A percentile compares a stretch with the other conserved stretches of the same genome.
These are phyloP conservation scores for Dictyophora rubrovolvata DNA, from an alignment of 768 basidiomycete genomes.

Conservation along the genomic window DNA sequence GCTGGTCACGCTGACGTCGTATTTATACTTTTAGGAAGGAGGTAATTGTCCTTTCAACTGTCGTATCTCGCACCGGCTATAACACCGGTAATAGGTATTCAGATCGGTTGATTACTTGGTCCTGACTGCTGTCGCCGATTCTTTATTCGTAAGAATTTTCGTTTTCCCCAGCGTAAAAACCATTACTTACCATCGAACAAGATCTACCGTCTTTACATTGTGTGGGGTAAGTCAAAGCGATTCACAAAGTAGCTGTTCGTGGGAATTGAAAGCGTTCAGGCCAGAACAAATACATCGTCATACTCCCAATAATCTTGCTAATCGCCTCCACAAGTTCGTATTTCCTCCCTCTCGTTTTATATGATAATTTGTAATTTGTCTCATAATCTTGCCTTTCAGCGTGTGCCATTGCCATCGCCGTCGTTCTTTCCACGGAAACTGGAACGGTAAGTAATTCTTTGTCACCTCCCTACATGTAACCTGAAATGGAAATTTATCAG, in stretches of 20 bases:
- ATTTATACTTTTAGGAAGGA: background rate
- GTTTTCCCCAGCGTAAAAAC: background rate
- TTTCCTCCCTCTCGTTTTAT: background rate
- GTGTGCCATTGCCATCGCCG: background rate
- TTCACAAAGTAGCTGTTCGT: background rate
- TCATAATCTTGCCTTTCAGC: background rate
- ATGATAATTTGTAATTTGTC: background rate
- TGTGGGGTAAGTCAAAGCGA: background rate
- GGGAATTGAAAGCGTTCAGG: background rate
- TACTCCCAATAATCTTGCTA: background rate
- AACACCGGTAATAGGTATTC: background rate
- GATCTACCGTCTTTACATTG: constrained; percentile 1
- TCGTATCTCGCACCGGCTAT: background rate
- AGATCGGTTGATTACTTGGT: background rate
- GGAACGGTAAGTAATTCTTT: background rate
- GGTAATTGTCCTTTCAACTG: background rate
- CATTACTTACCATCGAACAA: background rate
- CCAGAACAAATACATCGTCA: background rate
- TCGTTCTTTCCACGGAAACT: background rate
- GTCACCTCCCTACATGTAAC: too few species aligned
- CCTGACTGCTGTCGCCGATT: constrained; percentile 3
- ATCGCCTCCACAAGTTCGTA: background rate
- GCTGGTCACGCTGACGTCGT: background rate
- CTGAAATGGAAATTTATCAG: too few species aligned
- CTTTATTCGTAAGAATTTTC: background rate